phyloP scores from a whole-genome alignment of 441 rosid genomes.

The Arabidopsis lyrata region DNA sequence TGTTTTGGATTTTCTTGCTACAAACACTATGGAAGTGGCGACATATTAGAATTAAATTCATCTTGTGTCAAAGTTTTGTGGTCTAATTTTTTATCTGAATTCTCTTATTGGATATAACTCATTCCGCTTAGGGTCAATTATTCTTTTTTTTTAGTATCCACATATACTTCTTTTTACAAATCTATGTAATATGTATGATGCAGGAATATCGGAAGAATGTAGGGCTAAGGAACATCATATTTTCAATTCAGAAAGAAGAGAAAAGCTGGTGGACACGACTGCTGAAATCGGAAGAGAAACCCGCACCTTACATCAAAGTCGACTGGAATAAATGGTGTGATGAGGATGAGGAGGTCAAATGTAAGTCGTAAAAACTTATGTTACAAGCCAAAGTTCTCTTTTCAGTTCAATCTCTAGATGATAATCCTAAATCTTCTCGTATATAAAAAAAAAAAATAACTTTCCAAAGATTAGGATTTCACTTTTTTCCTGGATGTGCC shows the following conservation, averaged over 20 bases:
- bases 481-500: not conserved
- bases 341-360: slow-evolving; percentile 76
- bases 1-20: not conserved
- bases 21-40: not conserved
- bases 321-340: slow-evolving; percentile 99
- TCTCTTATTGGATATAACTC: not conserved
- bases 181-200: slow-evolving; percentile 29
- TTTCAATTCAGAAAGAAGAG: slow-evolving; percentile 81
- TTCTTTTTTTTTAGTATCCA: slow-evolving; percentile 1
- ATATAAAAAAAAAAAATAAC: not conserved
- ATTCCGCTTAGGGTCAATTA: not conserved
- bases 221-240: slow-evolving; percentile 86
- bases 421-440: not conserved
- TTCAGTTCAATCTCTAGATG: not conserved
- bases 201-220: slow-evolving; percentile 80
- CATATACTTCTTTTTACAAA: not conserved
- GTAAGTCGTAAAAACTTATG: slow-evolving; percentile 53
- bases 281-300: slow-evolving; percentile 78
- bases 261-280: slow-evolving; percentile 94
- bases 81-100: not conserved
- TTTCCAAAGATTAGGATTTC: not conserved
- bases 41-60: not conserved
- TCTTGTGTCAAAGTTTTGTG: not conserved
- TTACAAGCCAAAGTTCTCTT: slow-evolving; percentile 14
- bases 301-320: slow-evolving; percentile 96